Evolutionary conservation across 148 eudicot genomes (phyloP).

Genomic region (Chenopodium quinoa): DNA sequence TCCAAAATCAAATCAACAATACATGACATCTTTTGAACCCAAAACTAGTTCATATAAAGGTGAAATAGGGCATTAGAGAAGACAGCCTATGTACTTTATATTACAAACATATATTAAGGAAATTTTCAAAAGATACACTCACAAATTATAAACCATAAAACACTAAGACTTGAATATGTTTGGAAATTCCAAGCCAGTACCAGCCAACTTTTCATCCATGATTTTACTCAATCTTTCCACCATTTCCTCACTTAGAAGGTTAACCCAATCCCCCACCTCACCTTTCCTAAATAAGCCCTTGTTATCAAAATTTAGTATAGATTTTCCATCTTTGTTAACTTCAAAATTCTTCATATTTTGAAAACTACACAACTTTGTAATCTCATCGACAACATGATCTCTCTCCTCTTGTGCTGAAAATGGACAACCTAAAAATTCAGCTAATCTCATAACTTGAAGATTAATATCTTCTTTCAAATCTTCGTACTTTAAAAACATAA

Average conservation of each 20-base stretch:
- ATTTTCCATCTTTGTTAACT: slow-evolving; percentile 32
- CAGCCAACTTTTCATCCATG: slow-evolving; percentile 33
- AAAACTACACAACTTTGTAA: slow-evolving; percentile 36
- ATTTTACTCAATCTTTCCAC: slow-evolving; percentile 20
- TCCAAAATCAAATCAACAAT: too few species aligned
- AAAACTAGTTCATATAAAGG: too few species aligned
- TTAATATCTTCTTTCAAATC: slow-evolving; percentile 29
- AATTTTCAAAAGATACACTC: too few species aligned
- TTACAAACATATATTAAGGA: too few species aligned
- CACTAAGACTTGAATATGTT: background rate
- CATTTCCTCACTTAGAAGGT: slow-evolving; percentile 35
- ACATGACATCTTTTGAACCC: too few species aligned
- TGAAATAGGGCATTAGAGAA: too few species aligned
- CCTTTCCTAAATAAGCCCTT: slow-evolving; percentile 42
- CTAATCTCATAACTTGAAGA: slow-evolving; percentile 30
- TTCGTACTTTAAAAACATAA: slow-evolving; percentile 46
- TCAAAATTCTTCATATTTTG: slow-evolving; percentile 29
- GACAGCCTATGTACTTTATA: too few species aligned
- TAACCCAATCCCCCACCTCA: slow-evolving; percentile 42
- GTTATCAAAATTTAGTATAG: slow-evolving; percentile 31
- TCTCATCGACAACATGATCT: slow-evolving; percentile 26
- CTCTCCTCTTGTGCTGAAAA: slow-evolving; percentile 28
- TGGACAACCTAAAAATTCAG: slow-evolving; percentile 26
- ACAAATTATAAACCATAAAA: background rate
- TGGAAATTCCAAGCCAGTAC: slow-evolving; percentile 27